Percentiles rank a stretch among this genome's conserved stretches.
phyloP scores from a whole-genome alignment of 2,329 filamentous ascomycete genomes.

The Cladophialophora carrionii region DNA sequence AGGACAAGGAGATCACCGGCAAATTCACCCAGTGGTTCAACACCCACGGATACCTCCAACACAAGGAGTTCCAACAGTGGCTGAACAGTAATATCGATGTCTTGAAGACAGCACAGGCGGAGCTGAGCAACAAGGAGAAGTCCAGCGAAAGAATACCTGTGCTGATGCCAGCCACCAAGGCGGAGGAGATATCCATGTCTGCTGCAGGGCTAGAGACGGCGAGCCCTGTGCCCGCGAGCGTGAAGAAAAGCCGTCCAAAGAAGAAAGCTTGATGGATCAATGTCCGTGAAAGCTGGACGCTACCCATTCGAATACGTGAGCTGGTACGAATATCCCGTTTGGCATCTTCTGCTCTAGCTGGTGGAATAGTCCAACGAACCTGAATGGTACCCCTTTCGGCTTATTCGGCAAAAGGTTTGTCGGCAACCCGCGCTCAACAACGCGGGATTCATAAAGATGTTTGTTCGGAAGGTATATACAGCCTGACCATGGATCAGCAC shows the following conservation, averaged over 20 bases:
- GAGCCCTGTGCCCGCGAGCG: slow-evolving; percentile 8
- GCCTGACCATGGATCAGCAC: background rate
- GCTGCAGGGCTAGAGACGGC: slow-evolving; percentile 19
- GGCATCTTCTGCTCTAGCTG: background rate
- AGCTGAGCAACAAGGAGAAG: slow-evolving; percentile 22
- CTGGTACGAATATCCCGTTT: background rate
- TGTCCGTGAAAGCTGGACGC: background rate
- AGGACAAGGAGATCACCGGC: slow-evolving; percentile 56
- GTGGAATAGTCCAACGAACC: background rate
- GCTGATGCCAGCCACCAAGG: slow-evolving; percentile 3
- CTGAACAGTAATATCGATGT: slow-evolving; percentile 61
- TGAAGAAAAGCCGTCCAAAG: slow-evolving; percentile 30
- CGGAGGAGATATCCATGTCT: slow-evolving; percentile 5
- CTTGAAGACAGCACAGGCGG: slow-evolving; percentile 53
- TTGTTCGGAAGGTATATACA: background rate
- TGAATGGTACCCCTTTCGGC: background rate
- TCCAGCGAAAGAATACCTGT: slow-evolving; percentile 11
- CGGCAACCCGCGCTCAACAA: background rate
- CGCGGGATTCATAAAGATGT: background rate
- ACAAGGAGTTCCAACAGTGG: slow-evolving; percentile 65
- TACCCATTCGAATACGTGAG: background rate
- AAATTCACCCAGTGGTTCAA: slow-evolving; percentile 66
- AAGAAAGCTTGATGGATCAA: slow-evolving; percentile 26
- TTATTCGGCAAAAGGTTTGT: background rate
- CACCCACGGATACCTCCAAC: slow-evolving; percentile 61